Evolutionary conservation across 768 basidiomycete genomes (phyloP).

Genomic region (Boletus edulis): DNA sequence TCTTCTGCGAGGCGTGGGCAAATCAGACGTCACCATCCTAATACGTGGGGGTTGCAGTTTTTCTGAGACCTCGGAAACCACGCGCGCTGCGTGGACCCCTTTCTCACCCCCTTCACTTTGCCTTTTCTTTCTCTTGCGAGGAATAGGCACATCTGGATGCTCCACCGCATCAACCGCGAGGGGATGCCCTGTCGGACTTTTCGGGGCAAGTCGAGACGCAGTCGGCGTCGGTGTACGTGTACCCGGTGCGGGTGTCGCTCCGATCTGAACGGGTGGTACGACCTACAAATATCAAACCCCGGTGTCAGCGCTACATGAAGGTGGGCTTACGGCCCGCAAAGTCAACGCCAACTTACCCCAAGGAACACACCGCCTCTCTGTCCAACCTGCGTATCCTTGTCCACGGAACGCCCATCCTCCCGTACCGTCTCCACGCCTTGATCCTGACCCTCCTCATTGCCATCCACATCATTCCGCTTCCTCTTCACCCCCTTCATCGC

Average conservation of each 20-base stretch:
- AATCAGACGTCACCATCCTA: background rate
- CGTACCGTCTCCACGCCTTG: background rate
- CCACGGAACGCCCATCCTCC: background rate
- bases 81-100: too few species aligned
- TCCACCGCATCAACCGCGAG: background rate
- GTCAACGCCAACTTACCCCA: background rate
- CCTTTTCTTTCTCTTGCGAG: conserved; percentile 7
- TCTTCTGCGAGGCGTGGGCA: background rate
- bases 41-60: too few species aligned
- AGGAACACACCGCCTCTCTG: background rate
- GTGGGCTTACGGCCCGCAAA: background rate
- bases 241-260: background rate
- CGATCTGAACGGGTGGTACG: background rate
- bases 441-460: background rate
- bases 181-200: background rate
- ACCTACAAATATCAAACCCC: background rate
- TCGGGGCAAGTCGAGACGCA: background rate
- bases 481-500: conserved; percentile 12
- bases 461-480: conserved; percentile 3
- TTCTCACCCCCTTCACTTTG: too few species aligned
- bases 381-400: background rate
- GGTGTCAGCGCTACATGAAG: too few species aligned
- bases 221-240: background rate
- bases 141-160: background rate
- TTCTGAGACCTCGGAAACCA: too few species aligned